phyloP scores from a whole-genome alignment of 2,329 filamentous ascomycete species.

The Talaromyces amestolkiae region DNA sequence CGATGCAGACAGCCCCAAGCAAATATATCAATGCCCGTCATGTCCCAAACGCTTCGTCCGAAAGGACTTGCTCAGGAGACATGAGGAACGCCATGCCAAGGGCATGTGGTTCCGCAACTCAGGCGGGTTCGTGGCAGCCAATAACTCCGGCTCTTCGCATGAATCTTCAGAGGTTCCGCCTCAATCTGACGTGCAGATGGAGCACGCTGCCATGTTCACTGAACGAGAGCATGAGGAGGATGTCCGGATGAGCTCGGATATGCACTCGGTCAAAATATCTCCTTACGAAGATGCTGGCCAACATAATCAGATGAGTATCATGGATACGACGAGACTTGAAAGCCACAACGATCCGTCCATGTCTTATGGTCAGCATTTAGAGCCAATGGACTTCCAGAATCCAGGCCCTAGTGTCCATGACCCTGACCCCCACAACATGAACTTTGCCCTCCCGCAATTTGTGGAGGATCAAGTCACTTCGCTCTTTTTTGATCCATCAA shows the following conservation, averaged over 20 bases:
- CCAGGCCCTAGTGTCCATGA: background rate
- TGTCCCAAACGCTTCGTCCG: constrained; percentile 27
- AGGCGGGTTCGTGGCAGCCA: constrained; percentile 21
- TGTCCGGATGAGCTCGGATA: constrained; percentile 9
- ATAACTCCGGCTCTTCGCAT: background rate
- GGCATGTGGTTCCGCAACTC: constrained; percentile 31
- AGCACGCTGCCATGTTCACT: constrained; percentile 17
- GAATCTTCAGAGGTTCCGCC: background rate
- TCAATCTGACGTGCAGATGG: background rate
- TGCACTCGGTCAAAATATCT: constrained; percentile 8
- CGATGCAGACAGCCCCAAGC: constrained; percentile 20
- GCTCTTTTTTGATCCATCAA: constrained; percentile 25
- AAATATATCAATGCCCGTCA: constrained; percentile 24
- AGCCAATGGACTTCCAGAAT: constrained; percentile 8
- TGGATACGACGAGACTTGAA: background rate
- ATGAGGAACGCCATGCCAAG: constrained; percentile 28
- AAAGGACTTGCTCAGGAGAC: constrained; percentile 28
- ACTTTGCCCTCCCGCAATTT: constrained; percentile 13
- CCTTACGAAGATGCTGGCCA: background rate
- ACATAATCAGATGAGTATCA: background rate
- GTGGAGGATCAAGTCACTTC: constrained; percentile 21
- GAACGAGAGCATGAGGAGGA: constrained; percentile 17
- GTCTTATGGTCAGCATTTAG: constrained; percentile 5
- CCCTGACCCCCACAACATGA: constrained; percentile 2
- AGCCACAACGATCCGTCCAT: background rate